Evolutionary conservation across 2,329 filamentous ascomycete species (phyloP).

Genomic region (Macrophomina phaseolina): DNA sequence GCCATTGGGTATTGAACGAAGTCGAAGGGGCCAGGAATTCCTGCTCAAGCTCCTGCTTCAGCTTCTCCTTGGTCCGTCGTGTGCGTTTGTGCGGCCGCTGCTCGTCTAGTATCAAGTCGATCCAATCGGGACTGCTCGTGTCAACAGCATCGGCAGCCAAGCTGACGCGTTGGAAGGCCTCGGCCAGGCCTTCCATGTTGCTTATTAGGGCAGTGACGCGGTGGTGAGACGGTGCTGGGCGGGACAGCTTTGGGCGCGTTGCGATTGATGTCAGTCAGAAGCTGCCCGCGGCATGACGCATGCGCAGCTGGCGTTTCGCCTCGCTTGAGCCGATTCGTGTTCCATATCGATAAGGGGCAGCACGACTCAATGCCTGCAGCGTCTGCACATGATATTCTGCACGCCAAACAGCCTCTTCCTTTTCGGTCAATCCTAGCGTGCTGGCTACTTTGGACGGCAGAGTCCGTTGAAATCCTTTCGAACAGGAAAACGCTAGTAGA

Average conservation of each 20-base stretch:
- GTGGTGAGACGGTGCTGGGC: slow-evolving; percentile 11
- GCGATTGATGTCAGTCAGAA: slow-evolving; percentile 9
- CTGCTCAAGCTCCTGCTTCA: slow-evolving; percentile 74
- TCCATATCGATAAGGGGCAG: slow-evolving; percentile 9
- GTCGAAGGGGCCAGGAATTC: slow-evolving; percentile 81
- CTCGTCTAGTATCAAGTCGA: slow-evolving; percentile 66
- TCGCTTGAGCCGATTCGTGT: slow-evolving; percentile 10
- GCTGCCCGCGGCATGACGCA: slow-evolving; percentile 18
- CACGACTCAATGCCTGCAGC: slow-evolving; percentile 1
- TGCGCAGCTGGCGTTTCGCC: not conserved
- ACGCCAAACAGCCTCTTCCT: not conserved
- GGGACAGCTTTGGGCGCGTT: not conserved
- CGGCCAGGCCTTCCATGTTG: slow-evolving; percentile 50
- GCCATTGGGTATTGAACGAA: slow-evolving; percentile 82
- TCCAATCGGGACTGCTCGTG: slow-evolving; percentile 44
- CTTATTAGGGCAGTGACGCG: not conserved
- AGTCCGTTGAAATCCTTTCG: not conserved
- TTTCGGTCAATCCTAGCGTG: not conserved
- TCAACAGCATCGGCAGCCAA: slow-evolving; percentile 42
- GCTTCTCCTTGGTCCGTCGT: slow-evolving; percentile 62
- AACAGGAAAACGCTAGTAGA: not conserved
- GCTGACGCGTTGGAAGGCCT: slow-evolving; percentile 59
- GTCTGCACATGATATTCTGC: not conserved
- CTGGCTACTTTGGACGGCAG: not conserved
- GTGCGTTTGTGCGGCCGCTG: slow-evolving; percentile 58